These are phyloP conservation scores for Pilasporangium apinafurcum DNA, from an alignment of 352 stramenopile species.

Conservation along the genomic window DNA sequence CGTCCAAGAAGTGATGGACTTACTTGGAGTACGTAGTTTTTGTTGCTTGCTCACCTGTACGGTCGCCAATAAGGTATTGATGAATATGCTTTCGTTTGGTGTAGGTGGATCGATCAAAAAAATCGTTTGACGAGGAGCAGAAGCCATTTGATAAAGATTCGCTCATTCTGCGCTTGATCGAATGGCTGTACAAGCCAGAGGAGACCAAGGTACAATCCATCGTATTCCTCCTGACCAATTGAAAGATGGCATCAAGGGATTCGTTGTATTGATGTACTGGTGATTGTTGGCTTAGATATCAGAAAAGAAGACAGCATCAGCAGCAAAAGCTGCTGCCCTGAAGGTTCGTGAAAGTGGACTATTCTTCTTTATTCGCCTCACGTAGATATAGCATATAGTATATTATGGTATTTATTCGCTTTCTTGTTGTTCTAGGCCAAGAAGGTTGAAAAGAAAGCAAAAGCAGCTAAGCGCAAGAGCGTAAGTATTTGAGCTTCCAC, in stretches of 20 bases:
- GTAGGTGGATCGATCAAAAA: slow-evolving; percentile 80
- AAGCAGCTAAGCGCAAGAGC: slow-evolving; percentile 21
- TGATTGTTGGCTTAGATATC: neutral
- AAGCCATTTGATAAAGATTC: slow-evolving; percentile 57
- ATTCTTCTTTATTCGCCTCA: too few relatives aligned
- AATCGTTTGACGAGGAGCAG: slow-evolving; percentile 68
- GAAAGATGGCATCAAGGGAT: neutral
- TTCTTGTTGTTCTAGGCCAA: neutral
- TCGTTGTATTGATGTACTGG: neutral
- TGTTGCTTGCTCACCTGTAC: neutral
- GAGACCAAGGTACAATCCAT: slow-evolving; percentile 26
- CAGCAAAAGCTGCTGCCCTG: slow-evolving; percentile 3
- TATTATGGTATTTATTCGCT: neutral
- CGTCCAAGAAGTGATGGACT: slow-evolving; percentile 70
- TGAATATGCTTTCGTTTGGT: neutral
- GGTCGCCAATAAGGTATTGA: neutral
- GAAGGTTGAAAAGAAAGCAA: slow-evolving; percentile 21
- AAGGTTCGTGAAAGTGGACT: slow-evolving; percentile 5
- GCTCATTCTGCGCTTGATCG: slow-evolving; percentile 58
- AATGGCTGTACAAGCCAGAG: slow-evolving; percentile 68
- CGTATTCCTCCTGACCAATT: slow-evolving; percentile 2
- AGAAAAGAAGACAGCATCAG: slow-evolving; percentile 1
- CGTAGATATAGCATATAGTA: neutral
- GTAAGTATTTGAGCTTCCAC: slow-evolving; percentile 16
- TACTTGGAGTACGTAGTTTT: slow-evolving; percentile 41